Base-by-base conservation (phyloP, 108 stramenopile species). In the Epipyxis sp. region DNA sequence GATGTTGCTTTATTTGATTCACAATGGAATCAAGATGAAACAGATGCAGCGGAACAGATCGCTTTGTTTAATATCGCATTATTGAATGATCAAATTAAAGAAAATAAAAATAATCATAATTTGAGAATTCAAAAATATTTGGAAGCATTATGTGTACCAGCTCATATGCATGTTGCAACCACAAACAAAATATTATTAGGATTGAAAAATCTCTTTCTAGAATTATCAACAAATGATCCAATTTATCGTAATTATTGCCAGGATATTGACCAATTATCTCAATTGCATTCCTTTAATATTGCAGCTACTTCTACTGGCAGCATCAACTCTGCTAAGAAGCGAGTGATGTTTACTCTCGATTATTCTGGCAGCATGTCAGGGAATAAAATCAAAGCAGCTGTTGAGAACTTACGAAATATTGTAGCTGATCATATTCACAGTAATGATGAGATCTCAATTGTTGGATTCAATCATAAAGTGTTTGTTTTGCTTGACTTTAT, bases 31-130 rank as follows among this genome's bases (percentile, higher is more conserved):
- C 10, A 37, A 29, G 61, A 65, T 6, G 61, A 65, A 37, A 6
- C 6, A 32, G 34, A 65, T 37, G 61, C 61, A 29, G 61, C 61
- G 61, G 34, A 65, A 37, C 61, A 65, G 61, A 65, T 65, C 25
- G 61, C 61, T 37, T 37, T 29, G 34, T 65, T 32, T 37, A 65
- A 65, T 32, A 37, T 65, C 30, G 61, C 34, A 16, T 37, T 65
- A 29, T 29, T 65, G 20, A 6, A 50, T 13, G 46, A 6, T 50
- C 6, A 50, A 50, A 20, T 13, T 13, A 50, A 50, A 50, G 46
- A 50, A 6, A 50, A 20, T 13, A 50, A 50, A 50, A 20, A 50
- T 13, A 50, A 50, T 50, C 13, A 6, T 13, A 20, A 50, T 50
- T 13, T 50, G 13, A 50, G 20, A 50, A 20, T 20, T 20, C 46